Conservation (phyloP, 768 basidiomycete species). For the Boletus subparvulus region DNA sequence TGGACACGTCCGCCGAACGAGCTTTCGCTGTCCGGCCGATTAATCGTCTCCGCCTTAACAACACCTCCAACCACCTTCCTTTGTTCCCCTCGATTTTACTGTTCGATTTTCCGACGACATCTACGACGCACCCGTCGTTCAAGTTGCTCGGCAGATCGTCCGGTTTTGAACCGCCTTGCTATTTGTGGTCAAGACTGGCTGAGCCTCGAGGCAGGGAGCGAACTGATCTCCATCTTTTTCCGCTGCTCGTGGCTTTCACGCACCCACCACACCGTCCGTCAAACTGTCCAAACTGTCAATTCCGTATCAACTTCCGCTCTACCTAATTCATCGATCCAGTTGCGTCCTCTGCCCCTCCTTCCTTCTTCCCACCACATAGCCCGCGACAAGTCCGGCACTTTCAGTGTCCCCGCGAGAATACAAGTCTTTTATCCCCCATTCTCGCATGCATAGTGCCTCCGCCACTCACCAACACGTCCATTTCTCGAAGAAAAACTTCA, state of each 20-base stretch:
- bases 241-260: constrained; percentile 37
- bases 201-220: constrained; percentile 32
- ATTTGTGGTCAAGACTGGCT: constrained; percentile 23
- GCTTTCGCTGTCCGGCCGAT: not conserved
- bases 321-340: constrained; percentile 31
- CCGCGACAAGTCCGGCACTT: constrained; percentile 27
- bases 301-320: constrained; percentile 28
- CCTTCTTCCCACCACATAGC: constrained; percentile 25
- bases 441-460: constrained; percentile 47
- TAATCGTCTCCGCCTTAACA: constrained; percentile 27
- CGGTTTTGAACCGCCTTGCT: constrained; percentile 17
- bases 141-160: constrained; percentile 7
- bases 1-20: not conserved
- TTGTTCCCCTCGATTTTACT: constrained; percentile 10
- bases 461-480: constrained; percentile 35
- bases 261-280: constrained; percentile 34
- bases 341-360: constrained; percentile 27
- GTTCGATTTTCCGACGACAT: constrained; percentile 1
- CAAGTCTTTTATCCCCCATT: constrained; percentile 16
- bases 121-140: constrained; percentile 4
- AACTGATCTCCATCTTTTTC: constrained; percentile 29
- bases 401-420: constrained; percentile 29
- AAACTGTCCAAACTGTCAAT: constrained; percentile 30
- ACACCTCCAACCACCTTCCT: constrained; percentile 11
- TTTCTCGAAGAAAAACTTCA: constrained; percentile 46